Percentiles rank a stretch among this genome's conserved stretches.
phyloP scores from a whole-genome alignment of 768 basidiomycete species.

The Trametopsis cervina region DNA sequence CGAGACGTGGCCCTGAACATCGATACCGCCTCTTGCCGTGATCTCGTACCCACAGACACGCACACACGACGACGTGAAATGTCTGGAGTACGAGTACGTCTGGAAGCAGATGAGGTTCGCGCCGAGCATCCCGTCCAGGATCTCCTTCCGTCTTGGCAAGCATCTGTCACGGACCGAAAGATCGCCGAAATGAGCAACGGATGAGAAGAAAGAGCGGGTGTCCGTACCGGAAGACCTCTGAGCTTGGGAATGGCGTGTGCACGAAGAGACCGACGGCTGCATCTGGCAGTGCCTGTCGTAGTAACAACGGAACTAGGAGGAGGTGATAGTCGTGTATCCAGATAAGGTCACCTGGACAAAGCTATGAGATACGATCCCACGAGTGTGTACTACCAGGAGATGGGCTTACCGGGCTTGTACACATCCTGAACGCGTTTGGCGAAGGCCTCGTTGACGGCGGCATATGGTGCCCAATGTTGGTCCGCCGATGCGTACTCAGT shows the following conservation, averaged over 20 bases:
- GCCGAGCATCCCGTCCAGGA: slow-evolving; percentile 96
- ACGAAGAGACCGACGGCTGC: slow-evolving; percentile 87
- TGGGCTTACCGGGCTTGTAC: slow-evolving; percentile 36
- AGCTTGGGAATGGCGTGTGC: slow-evolving; percentile 96
- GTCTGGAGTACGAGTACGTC: slow-evolving; percentile 92
- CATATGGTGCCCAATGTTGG: slow-evolving; percentile 73
- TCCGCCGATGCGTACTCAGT: slow-evolving; percentile 85
- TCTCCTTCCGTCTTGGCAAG: slow-evolving; percentile 71
- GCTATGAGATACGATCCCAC: background rate
- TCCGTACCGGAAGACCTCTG: slow-evolving; percentile 90
- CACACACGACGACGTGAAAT: slow-evolving; percentile 92
- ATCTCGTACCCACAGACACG: slow-evolving; percentile 95
- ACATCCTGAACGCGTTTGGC: slow-evolving; percentile 67
- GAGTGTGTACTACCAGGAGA: background rate
- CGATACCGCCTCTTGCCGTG: slow-evolving; percentile 53
- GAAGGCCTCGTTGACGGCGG: slow-evolving; percentile 79
- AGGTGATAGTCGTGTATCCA: slow-evolving; percentile 97
- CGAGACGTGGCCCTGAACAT: slow-evolving; percentile 80
- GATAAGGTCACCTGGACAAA: slow-evolving; percentile 72
- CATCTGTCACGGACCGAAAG: too few relatives aligned
- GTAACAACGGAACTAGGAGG: slow-evolving; percentile 79
- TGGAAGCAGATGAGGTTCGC: slow-evolving; percentile 97
- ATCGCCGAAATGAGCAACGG: too few relatives aligned
- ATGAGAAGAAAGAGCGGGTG: too few relatives aligned
- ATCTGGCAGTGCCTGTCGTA: slow-evolving; percentile 64